These are phyloP conservation scores for Imleria badia DNA, from an alignment of 768 basidiomycete species.

Conservation along the genomic window DNA sequence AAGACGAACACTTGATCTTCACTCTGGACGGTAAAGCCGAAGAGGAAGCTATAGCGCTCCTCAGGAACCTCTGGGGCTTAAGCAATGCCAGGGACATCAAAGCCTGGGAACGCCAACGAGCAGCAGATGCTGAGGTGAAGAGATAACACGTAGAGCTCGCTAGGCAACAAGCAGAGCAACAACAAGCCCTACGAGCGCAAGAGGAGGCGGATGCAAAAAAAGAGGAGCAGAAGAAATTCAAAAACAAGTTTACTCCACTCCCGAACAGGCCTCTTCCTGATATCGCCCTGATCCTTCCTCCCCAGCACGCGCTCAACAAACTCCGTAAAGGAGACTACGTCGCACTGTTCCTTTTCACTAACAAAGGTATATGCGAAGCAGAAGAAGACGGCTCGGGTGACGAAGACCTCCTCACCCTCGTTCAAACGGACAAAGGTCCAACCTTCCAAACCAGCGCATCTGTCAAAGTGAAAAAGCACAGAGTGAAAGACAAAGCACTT, in stretches of 20 bases:
- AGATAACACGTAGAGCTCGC: background rate
- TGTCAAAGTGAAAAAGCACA: background rate
- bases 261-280: background rate
- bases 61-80: background rate
- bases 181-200: background rate
- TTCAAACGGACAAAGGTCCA: background rate
- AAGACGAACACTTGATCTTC: background rate
- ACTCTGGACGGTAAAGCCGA: background rate
- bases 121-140: background rate
- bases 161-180: background rate
- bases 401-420: background rate
- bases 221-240: background rate
- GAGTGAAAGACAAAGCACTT: background rate
- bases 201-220: background rate
- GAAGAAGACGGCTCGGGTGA: background rate
- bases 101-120: background rate
- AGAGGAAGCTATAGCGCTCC: background rate
- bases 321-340: background rate
- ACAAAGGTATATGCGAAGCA: background rate
- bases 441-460: background rate
- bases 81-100: background rate
- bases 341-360: background rate
- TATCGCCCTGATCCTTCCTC: background rate
- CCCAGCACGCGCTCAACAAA: background rate
- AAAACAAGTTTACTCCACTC: background rate